Conservation (phyloP, 164 flowering plant genomes). For the grape (Vitis vinifera) region DNA sequence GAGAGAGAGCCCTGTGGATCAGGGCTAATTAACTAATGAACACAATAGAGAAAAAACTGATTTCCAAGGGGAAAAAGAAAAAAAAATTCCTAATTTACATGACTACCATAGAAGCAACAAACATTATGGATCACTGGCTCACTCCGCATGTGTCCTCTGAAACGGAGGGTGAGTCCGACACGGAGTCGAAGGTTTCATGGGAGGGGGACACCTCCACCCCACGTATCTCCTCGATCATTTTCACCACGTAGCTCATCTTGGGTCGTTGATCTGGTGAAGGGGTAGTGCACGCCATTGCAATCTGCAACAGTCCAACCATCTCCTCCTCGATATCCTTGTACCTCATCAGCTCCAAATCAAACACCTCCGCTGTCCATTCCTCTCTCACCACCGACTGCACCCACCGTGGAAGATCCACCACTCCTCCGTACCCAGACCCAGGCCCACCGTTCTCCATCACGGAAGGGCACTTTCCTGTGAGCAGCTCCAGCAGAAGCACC, state of each 20-base stretch:
- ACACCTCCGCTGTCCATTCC: slow-evolving; percentile 98
- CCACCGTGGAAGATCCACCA: slow-evolving; percentile 75
- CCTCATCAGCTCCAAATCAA: slow-evolving; percentile 91
- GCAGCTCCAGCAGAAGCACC: slow-evolving; percentile 71
- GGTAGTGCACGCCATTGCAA: slow-evolving; percentile 68
- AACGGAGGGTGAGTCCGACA: slow-evolving; percentile 67
- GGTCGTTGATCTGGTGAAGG: slow-evolving; percentile 76
- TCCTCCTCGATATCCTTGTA: slow-evolving; percentile 88
- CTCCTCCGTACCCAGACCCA: slow-evolving; percentile 40
- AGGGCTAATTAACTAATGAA: too few relatives aligned
- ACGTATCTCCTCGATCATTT: slow-evolving; percentile 76
- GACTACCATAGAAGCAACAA: background rate
- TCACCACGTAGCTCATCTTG: slow-evolving; percentile 54
- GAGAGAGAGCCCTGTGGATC: too few relatives aligned
- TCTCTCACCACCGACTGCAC: slow-evolving; percentile 94
- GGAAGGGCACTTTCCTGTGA: slow-evolving; percentile 61
- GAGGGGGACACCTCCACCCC: slow-evolving; percentile 69
- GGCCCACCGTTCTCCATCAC: slow-evolving; percentile 34
- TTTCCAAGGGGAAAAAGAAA: too few relatives aligned
- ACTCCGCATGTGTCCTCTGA: slow-evolving; percentile 58
- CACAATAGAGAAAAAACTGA: too few relatives aligned
- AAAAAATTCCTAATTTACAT: background rate
- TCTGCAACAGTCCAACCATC: slow-evolving; percentile 85
- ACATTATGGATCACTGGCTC: slow-evolving; percentile 30
- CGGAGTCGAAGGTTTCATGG: slow-evolving; percentile 53